Evolutionary conservation across 805 yeast species (phyloP), one percentile per base, ranked within the genome.

Genomic region (Candida boidinii): DNA sequence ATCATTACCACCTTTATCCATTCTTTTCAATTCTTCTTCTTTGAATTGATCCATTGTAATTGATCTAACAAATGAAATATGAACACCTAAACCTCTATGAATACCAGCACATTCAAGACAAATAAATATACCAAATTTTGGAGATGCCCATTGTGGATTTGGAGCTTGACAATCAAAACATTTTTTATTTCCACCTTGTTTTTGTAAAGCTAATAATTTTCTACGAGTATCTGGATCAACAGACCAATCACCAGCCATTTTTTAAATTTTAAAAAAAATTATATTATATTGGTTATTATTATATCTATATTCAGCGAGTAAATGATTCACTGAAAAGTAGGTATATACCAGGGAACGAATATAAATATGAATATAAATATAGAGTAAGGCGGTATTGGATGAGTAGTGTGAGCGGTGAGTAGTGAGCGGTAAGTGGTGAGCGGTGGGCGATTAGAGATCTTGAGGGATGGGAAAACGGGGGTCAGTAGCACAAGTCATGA

Each of bases 131-230:
- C 98, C 98, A 60, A 90, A 87, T 58, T 92, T 92, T 23, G 97
- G 97, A 11, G 96, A 86, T 2, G 97, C 96, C 98, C 98, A 92
- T 58, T 92, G 98, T 8, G 98, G 98, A 54, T 88, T 90, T 38
- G 95, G 95, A 1, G 96, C 94, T 24, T 65, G 69, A 60, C 98
- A 92, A 56, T 92, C 98, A 56, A 86, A 81, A 60, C 98, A 92
- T 56, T 75, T 79, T 62, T 81, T 86, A 65, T 87, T 86, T 11
- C 66, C 79, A 18, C 90, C 94, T 29, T 66, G 65, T 53, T 86
- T 86, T 52, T 90, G 97, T 39, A 90, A 62, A 27, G 76, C 76
- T 44, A 76, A 49, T 26, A 84, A 66, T 53, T 80, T 77, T 53
- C 95, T 77, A 56, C 94, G 81, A 38, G 84, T 80, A 47, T 86